Base-by-base conservation (phyloP, 192 early-diverging fungal genomes). In the Coemansia sp. region DNA sequence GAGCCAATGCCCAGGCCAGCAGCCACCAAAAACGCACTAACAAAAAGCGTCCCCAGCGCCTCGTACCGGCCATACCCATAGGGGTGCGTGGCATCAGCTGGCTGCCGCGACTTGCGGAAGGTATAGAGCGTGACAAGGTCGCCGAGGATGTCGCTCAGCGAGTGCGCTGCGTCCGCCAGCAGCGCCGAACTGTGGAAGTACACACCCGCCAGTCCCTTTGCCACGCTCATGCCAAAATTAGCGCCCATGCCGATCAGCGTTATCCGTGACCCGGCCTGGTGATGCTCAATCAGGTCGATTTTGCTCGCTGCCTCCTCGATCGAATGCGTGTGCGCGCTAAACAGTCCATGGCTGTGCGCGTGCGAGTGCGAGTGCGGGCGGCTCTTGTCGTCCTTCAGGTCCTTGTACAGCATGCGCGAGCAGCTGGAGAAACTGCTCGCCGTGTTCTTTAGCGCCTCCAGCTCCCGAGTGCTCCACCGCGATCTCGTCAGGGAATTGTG, bases 61-160 rank as follows among this genome's bases (percentile, higher is more conserved):
- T 91, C 89, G 57, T 85, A 89, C 61, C 88, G 76, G 46, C 87
- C 88, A 67, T 89, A 88, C 17, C 90, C 91, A 62, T 86, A 93
- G 35, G 93, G 93, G 71, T 89, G 89, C 14, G 69, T 57, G 14
- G 45, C 64, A 70, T 93, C 89, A 2, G 87, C 75, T 1, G 84
- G 76, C 64, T 70, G 72, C 59, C 93, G 74, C 32, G 93, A 91
- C 68, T 85, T 86, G 43, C 85, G 82, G 64, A 89, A 93, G 17
- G 91, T 87, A 61, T 89, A 93, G n/a, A 95, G 65, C 19, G 93
- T 93, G 4, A 93, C 92, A 57, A 91, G 74, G 65, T 95, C 93
- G 61, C 89, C 86, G 31, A 90, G 31, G 9, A 90, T 70, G 65
- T 91, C 89, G 88, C 89, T 90, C 41, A 94, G 60, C 31, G 92